phyloP scores from a whole-genome alignment of 2,329 filamentous ascomycete species.

The Laburnicola sp. region DNA sequence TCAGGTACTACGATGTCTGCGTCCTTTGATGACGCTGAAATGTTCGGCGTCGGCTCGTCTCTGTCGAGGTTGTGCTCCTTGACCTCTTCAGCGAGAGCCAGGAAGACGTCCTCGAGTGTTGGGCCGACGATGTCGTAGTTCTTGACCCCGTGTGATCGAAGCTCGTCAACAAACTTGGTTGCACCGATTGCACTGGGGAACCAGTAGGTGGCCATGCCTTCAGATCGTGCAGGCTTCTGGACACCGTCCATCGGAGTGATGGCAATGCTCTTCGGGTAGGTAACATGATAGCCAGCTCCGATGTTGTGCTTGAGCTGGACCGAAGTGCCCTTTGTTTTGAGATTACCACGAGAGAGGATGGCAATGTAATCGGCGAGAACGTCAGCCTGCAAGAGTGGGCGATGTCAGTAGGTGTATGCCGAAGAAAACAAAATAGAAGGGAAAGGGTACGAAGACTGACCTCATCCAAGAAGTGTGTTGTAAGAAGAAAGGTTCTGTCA shows the following conservation, averaged over 20 bases:
- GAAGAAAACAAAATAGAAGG: background rate
- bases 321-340: conserved; percentile 81
- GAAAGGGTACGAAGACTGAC: background rate
- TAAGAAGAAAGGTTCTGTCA: conserved; percentile 78
- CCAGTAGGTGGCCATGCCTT: conserved; percentile 74
- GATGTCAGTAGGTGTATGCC: background rate
- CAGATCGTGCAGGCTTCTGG: conserved; percentile 49
- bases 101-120: conserved; percentile 90
- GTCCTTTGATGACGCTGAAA: conserved; percentile 23
- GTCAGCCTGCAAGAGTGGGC: conserved; percentile 60
- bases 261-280: conserved; percentile 35
- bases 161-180: conserved; percentile 67
- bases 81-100: conserved; percentile 82
- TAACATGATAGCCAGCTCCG: conserved; percentile 81
- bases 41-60: conserved; percentile 23
- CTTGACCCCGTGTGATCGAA: conserved; percentile 68
- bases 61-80: conserved; percentile 53
- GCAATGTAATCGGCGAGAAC: conserved; percentile 86
- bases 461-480: conserved; percentile 92
- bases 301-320: conserved; percentile 81
- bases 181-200: conserved; percentile 71
- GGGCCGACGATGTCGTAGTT: conserved; percentile 87
- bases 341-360: conserved; percentile 79
- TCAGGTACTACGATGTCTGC: conserved; percentile 24
- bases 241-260: conserved; percentile 52